Percentiles rank a stretch among this genome's conserved stretches.
phyloP scores from a whole-genome alignment of 176 grass and related monocot genomes.

The Musa acuminata region DNA sequence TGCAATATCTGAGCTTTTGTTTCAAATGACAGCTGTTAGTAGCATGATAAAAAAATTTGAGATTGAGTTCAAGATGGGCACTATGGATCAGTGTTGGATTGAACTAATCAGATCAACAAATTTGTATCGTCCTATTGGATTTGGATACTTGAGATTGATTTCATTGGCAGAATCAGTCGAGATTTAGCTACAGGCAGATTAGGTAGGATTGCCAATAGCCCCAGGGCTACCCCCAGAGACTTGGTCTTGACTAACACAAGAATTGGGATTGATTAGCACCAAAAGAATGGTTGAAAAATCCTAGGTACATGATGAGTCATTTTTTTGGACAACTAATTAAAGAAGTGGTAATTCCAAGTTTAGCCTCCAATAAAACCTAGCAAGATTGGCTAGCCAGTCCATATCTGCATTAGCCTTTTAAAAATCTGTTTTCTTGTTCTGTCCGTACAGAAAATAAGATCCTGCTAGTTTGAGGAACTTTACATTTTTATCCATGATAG shows the following conservation, averaged over 20 bases:
- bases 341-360: too few species aligned
- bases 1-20: background rate
- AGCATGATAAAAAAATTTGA: background rate
- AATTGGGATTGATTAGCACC: background rate
- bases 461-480: too few species aligned
- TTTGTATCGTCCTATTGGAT: background rate
- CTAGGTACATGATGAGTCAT: too few species aligned
- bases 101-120: background rate
- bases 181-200: background rate
- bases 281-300: too few species aligned
- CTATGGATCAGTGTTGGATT: background rate
- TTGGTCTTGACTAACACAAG: background rate
- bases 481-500: too few species aligned
- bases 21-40: background rate
- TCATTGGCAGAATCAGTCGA: background rate
- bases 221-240: background rate
- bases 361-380: too few species aligned
- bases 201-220: background rate
- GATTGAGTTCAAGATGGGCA: background rate
- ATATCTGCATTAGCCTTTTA: too few species aligned
- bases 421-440: too few species aligned
- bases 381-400: too few species aligned
- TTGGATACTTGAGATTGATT: background rate
- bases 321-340: too few species aligned
- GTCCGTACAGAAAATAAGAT: too few species aligned